Conservation (phyloP, 2,329 filamentous ascomycete species). For the Orbilia quercus region DNA sequence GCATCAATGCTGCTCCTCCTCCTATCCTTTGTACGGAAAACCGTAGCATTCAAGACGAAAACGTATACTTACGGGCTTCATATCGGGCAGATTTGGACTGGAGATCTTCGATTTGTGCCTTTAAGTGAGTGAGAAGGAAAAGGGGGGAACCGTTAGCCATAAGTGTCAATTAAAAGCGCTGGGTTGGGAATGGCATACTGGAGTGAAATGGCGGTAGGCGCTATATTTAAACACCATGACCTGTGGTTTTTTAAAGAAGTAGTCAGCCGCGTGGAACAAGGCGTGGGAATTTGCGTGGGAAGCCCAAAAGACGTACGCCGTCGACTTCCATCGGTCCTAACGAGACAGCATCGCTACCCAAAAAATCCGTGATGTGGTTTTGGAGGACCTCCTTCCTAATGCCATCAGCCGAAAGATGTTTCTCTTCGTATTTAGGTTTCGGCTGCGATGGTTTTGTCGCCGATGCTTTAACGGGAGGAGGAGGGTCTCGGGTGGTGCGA, state of each 20-base stretch:
- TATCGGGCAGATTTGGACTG: constrained; percentile 29
- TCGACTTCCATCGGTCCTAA: constrained; percentile 34
- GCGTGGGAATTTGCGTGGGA: neutral
- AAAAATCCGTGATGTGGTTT: constrained; percentile 42
- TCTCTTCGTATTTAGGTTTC: constrained; percentile 25
- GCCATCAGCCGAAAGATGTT: constrained; percentile 35
- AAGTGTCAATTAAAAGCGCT: neutral
- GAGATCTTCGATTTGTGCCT: constrained; percentile 53
- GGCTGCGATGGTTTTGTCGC: constrained; percentile 24
- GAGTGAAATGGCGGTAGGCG: constrained; percentile 51
- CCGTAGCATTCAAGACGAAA: constrained; percentile 38
- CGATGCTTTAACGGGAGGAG: constrained; percentile 21
- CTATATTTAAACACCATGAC: constrained; percentile 36
- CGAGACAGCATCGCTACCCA: constrained; percentile 41
- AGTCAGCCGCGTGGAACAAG: constrained; percentile 4
- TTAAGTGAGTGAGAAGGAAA: neutral
- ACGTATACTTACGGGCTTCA: constrained; percentile 50
- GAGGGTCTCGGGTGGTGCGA: constrained; percentile 18
- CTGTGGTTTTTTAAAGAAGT: neutral
- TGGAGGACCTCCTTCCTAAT: constrained; percentile 44
- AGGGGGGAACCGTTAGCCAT: constrained; percentile 7
- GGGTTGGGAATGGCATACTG: constrained; percentile 21
- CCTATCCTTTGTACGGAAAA: constrained; percentile 8
- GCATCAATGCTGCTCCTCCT: constrained; percentile 1
- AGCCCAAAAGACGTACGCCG: constrained; percentile 24